These are phyloP conservation scores for Colletotrichum ledebouriae DNA, from an alignment of 2,329 filamentous ascomycete species.

Conservation along the genomic window DNA sequence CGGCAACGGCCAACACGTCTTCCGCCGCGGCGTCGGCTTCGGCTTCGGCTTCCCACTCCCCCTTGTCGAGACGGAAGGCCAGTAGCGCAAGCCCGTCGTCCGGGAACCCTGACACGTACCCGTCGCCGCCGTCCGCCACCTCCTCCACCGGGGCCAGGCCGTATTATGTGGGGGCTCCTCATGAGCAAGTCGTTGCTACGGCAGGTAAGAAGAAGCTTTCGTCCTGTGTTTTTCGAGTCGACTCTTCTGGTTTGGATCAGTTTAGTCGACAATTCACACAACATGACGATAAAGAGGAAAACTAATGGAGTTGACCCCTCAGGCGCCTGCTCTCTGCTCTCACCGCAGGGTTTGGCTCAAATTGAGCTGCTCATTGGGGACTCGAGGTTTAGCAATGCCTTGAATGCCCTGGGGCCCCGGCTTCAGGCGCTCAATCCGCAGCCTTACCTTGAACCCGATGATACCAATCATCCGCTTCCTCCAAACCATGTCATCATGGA, in stretches of 20 bases:
- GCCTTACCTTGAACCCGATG: conserved; percentile 23
- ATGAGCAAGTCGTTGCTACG: conserved; percentile 20
- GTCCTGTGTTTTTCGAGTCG: not conserved
- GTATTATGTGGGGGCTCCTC: conserved; percentile 27
- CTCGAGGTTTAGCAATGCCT: conserved; percentile 25
- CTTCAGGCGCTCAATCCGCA: not conserved
- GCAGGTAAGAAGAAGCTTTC: conserved; percentile 22
- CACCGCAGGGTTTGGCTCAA: conserved; percentile 19
- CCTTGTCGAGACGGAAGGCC: conserved; percentile 30
- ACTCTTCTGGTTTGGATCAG: not conserved
- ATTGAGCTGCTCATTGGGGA: conserved; percentile 39
- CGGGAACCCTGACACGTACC: conserved; percentile 26
- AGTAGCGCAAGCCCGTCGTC: conserved; percentile 32
- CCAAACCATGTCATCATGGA: conserved; percentile 38
- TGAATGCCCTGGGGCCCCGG: not conserved
- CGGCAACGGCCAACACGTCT: conserved; percentile 36
- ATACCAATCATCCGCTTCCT: conserved; percentile 34
- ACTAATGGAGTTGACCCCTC: conserved; percentile 3
- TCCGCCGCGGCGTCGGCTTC: conserved; percentile 37
- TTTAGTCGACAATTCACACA: not conserved
- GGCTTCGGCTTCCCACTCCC: conserved; percentile 45
- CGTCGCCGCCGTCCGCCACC: conserved; percentile 34
- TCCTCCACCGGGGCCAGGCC: conserved; percentile 34
- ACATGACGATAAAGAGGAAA: conserved; percentile 15
- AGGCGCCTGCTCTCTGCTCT: conserved; percentile 38